A percentile compares a stretch with the other conserved stretches of the same genome.
phyloP scores from a whole-genome alignment of 2,329 filamentous ascomycete species.

The Pseudovirgaria hyperparasitica region DNA sequence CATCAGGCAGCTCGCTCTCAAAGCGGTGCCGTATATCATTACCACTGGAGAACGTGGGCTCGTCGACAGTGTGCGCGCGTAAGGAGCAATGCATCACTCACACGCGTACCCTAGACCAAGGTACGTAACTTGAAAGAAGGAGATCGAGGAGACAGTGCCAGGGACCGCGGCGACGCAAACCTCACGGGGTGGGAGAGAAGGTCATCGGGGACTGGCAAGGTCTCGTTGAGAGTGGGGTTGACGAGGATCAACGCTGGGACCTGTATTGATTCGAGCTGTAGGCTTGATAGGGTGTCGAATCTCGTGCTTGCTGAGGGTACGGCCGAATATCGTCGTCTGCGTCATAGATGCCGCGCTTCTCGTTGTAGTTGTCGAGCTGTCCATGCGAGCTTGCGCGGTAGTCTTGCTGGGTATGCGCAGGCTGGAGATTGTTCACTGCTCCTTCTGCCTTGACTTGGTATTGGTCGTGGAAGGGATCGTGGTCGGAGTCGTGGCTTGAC shows the following conservation, averaged over 20 bases:
- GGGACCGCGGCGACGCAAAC: slow-evolving; percentile 27
- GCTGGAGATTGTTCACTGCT: too few species aligned
- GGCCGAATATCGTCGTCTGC: too few species aligned
- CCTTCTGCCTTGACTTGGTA: too few species aligned
- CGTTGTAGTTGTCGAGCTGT: neutral
- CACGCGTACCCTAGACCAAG: slow-evolving; percentile 22
- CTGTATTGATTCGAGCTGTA: slow-evolving; percentile 19
- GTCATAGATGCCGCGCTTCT: neutral
- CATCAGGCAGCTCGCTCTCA: slow-evolving; percentile 5
- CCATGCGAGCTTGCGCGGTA: neutral
- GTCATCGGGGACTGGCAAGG: slow-evolving; percentile 28
- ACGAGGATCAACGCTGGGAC: slow-evolving; percentile 14
- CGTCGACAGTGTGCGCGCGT: slow-evolving; percentile 25
- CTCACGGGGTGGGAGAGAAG: slow-evolving; percentile 27
- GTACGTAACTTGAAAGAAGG: slow-evolving; percentile 29
- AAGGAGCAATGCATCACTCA: slow-evolving; percentile 22
- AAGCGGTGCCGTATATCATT: slow-evolving; percentile 13
- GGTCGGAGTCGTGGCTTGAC: slow-evolving; percentile 34
- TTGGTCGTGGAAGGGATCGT: too few species aligned
- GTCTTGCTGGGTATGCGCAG: too few species aligned
- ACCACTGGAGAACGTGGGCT: slow-evolving; percentile 25
- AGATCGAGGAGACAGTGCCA: slow-evolving; percentile 15
- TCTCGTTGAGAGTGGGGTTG: slow-evolving; percentile 29
- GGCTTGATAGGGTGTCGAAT: slow-evolving; percentile 22
- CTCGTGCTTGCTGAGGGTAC: slow-evolving; percentile 31